phyloP scores from a whole-genome alignment of 352 stramenopile species.

The Saprolegnia diclina region DNA sequence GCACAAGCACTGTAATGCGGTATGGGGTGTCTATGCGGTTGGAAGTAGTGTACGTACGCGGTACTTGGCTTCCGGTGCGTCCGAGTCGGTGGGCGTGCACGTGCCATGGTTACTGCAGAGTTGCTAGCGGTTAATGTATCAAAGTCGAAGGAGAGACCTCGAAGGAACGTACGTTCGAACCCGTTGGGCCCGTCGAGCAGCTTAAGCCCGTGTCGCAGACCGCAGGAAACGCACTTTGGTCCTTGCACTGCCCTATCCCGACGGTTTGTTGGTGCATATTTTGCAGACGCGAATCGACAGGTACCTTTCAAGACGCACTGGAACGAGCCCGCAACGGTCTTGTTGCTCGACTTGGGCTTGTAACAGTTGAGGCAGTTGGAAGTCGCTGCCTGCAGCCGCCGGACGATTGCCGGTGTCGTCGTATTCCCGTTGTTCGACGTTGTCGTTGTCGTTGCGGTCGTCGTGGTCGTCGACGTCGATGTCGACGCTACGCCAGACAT shows the following conservation, averaged over 20 bases:
- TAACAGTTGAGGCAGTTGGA: conserved; percentile 9
- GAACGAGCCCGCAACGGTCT: conserved; percentile 3
- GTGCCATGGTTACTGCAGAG: conserved; percentile 5
- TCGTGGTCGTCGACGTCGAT: background rate
- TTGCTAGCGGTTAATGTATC: background rate
- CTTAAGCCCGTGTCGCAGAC: background rate
- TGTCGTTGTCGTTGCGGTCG: background rate
- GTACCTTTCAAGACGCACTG: conserved; percentile 5
- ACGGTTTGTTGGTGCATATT: background rate
- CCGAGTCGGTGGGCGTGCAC: conserved; percentile 4
- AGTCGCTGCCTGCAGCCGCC: background rate
- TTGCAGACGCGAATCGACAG: background rate
- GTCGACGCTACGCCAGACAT: background rate
- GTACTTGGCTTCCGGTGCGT: background rate
- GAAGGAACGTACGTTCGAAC: background rate
- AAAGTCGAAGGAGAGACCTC: background rate
- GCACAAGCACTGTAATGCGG: background rate
- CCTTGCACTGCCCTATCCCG: conserved; percentile 1
- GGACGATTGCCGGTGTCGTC: background rate
- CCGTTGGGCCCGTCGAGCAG: background rate
- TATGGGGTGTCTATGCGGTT: background rate
- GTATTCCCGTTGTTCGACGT: background rate
- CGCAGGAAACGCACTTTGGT: background rate
- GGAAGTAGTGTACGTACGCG: background rate
- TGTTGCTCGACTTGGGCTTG: background rate